Conservation (phyloP, 1,139 yeast genomes). For the Sugiyamaella paludigena region DNA sequence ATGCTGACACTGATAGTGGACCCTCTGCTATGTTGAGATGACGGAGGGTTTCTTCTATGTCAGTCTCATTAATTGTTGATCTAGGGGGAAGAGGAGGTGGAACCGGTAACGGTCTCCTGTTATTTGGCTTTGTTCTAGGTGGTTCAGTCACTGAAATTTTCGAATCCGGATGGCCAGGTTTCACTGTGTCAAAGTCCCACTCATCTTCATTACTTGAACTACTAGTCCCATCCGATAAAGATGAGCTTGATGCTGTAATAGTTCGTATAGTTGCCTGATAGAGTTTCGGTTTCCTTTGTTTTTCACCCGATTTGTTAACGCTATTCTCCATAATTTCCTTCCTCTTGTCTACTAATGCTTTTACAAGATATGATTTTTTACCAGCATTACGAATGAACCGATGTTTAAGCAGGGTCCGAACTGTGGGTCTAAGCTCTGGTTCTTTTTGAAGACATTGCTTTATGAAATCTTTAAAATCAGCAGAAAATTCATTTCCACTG, state of each 20-base stretch:
- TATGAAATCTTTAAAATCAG: constrained; percentile 60
- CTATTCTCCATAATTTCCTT: neutral
- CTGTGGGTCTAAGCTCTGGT: constrained; percentile 58
- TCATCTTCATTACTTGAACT: constrained; percentile 32
- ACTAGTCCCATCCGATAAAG: constrained; percentile 1
- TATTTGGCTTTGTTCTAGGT: neutral
- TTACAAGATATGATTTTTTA: constrained; percentile 34
- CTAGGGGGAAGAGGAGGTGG: constrained; percentile 8
- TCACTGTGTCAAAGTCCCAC: constrained; percentile 43
- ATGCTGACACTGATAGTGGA: neutral
- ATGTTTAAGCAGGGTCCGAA: constrained; percentile 57
- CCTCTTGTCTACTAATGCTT: constrained; percentile 5
- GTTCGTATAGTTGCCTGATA: constrained; percentile 25
- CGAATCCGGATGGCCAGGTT: constrained; percentile 21
- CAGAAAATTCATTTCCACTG: constrained; percentile 44
- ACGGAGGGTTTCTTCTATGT: constrained; percentile 15
- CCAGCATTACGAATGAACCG: constrained; percentile 54
- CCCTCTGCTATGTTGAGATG: constrained; percentile 9
- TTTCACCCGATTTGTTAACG: neutral
- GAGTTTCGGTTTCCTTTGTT: constrained; percentile 17
- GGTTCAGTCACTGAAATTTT: neutral
- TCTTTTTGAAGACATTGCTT: constrained; percentile 60
- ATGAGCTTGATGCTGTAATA: constrained; percentile 10
- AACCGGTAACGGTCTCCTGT: constrained; percentile 4
- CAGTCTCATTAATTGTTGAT: neutral